Conservation (phyloP, 2,329 filamentous ascomycete species). For the Hypoxylon rubiginosum region DNA sequence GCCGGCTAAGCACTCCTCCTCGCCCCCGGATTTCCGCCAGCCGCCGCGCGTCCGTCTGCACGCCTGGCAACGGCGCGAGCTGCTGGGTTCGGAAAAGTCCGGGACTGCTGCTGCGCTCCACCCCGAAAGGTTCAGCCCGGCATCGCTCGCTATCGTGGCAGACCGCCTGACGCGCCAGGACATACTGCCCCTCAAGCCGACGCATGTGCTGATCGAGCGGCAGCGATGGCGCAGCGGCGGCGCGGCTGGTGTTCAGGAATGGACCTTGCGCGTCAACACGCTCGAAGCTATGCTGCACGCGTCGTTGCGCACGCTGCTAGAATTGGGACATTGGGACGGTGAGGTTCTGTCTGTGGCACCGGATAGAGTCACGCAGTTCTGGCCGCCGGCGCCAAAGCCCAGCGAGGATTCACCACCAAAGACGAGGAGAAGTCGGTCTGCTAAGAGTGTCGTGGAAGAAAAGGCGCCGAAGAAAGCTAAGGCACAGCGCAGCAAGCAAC, state of each 20-base stretch:
- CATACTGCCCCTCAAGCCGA: slow-evolving; percentile 67
- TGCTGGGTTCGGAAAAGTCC: slow-evolving; percentile 31
- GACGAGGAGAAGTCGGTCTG: background rate
- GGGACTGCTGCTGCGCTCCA: background rate
- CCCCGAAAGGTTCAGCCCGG: slow-evolving; percentile 52
- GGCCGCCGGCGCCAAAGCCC: slow-evolving; percentile 46
- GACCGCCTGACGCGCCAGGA: slow-evolving; percentile 52
- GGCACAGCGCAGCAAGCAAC: slow-evolving; percentile 63
- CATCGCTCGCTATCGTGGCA: slow-evolving; percentile 53
- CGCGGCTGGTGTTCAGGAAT: slow-evolving; percentile 77
- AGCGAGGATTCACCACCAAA: slow-evolving; percentile 45
- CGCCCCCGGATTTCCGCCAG: slow-evolving; percentile 17
- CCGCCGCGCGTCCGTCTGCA: slow-evolving; percentile 46
- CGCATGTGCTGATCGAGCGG: slow-evolving; percentile 77
- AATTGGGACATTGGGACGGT: slow-evolving; percentile 59
- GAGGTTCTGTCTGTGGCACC: slow-evolving; percentile 66
- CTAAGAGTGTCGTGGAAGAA: slow-evolving; percentile 4
- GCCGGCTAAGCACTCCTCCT: slow-evolving; percentile 41
- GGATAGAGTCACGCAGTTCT: slow-evolving; percentile 67
- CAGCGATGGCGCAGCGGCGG: slow-evolving; percentile 75
- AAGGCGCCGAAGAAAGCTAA: slow-evolving; percentile 53
- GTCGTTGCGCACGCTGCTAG: slow-evolving; percentile 69
- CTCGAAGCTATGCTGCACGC: slow-evolving; percentile 87
- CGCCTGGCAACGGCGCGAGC: slow-evolving; percentile 54
- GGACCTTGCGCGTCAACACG: slow-evolving; percentile 86